Evolutionary conservation across 805 yeast genomes (phyloP), one percentile per base, ranked within the genome.

Genomic region (Saturnispora silvae): DNA sequence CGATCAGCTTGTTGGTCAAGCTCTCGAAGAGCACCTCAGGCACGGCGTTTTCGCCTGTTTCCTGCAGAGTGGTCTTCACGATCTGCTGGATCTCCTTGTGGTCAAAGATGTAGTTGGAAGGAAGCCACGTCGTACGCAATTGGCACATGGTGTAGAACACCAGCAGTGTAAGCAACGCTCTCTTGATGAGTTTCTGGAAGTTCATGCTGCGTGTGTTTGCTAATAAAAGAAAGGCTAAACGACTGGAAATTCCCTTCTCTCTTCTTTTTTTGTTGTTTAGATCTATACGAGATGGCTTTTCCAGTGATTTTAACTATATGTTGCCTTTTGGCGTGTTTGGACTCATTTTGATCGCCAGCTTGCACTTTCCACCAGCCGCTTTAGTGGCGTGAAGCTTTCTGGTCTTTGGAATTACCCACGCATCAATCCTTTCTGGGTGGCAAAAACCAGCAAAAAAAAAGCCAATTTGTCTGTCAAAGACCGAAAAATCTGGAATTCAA

Each of bases 91-190:
- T 59, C 5, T 65, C 70, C 5, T 59, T 62, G 32, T 71, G 70
- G 54, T 89, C 92, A 54, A 89, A 89, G 31, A 77, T 65, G 59
- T 71, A 89, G 50, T 68, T 63, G 13, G 52, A 49, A 24, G 95
- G 95, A 38, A 87, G 69, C 81, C 85, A 80, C 17, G 73, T 65
- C 11, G 15, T 10, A 11, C 8, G 24, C 20, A 32, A 11, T 15
- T 17, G 4, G 23, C 10, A 4, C 32, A 29, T 29, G 8, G 32
- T 29, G 22, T 29, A 29, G 14, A 29, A 29, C 14, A 29, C 32
- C 8, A 29, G n/a, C 11, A 18, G 4, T 5, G n/a, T 5, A 9
- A 29, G 22, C n/a, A 29, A 18, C 6, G 19, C 22, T 6, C n/a
- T 29, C 22, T 18, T 29, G 19, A 29, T 29, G 4, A 18, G 5